phyloP scores from a whole-genome alignment of 306 rosid species.

The Alnus glutinosa region DNA sequence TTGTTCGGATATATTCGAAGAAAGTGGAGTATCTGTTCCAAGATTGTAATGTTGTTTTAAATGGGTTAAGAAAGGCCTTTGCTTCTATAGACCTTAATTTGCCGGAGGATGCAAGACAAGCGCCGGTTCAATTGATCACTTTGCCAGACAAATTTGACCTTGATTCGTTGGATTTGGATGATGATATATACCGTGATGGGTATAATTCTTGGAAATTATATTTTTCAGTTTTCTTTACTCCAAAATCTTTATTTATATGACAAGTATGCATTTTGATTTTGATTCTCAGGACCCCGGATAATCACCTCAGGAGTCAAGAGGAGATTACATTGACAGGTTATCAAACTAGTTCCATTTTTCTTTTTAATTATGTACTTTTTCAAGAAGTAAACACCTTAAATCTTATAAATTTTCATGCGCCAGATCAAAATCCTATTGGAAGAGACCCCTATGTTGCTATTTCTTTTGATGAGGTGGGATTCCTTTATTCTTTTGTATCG shows the following conservation, averaged over 20 bases:
- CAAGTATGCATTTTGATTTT: not conserved
- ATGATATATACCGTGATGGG: slow-evolving; percentile 36
- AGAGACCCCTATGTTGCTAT: slow-evolving; percentile 48
- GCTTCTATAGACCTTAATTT: slow-evolving; percentile 46
- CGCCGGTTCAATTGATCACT: slow-evolving; percentile 67
- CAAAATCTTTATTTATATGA: not conserved
- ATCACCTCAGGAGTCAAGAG: slow-evolving; percentile 53
- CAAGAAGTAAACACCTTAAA: slow-evolving; percentile 4
- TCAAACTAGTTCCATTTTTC: not conserved
- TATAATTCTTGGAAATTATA: slow-evolving; percentile 23
- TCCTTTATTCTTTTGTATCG: not conserved
- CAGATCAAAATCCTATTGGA: slow-evolving; percentile 62
- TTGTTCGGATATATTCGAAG: slow-evolving; percentile 86
- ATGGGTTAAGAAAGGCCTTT: slow-evolving; percentile 47
- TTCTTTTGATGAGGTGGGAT: slow-evolving; percentile 67
- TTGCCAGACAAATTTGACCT: slow-evolving; percentile 68
- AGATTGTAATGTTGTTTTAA: slow-evolving; percentile 58
- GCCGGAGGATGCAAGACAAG: slow-evolving; percentile 72
- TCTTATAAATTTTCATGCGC: slow-evolving; percentile 2
- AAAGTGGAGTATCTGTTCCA: slow-evolving; percentile 68
- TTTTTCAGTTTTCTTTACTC: not conserved
- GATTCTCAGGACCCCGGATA: slow-evolving; percentile 49
- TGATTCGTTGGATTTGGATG: slow-evolving; percentile 53
- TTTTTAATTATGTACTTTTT: slow-evolving; percentile 4
- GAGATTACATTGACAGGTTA: slow-evolving; percentile 79